These are phyloP conservation scores for Erythrophleum fordii DNA, from an alignment of 306 rosid species.

Conservation along the genomic window DNA sequence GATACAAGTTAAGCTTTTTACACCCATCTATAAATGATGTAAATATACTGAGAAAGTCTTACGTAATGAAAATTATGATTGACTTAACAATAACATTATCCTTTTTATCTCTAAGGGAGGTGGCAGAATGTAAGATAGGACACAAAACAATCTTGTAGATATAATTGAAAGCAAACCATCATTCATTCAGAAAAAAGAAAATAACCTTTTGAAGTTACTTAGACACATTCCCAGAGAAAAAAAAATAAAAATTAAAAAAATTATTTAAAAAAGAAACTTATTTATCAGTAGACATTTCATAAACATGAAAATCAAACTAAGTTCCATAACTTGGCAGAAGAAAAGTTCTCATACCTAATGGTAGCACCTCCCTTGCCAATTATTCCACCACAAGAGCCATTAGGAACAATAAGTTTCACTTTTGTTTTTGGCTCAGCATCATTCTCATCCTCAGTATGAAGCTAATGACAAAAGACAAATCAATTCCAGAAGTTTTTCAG, in stretches of 20 bases:
- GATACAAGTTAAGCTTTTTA: constrained; percentile 35
- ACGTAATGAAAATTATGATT: constrained; percentile 28
- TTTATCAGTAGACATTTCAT: background rate
- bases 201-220: constrained; percentile 7
- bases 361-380: constrained; percentile 99
- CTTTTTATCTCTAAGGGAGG: background rate
- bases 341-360: constrained; percentile 66
- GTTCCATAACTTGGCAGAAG: constrained; percentile 24
- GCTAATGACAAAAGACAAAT: constrained; percentile 48
- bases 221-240: background rate
- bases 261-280: too few species aligned
- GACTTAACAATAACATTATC: constrained; percentile 22
- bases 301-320: constrained; percentile 33
- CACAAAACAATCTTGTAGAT: constrained; percentile 21
- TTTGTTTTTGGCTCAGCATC: constrained; percentile 82
- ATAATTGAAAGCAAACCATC: background rate
- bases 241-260: background rate
- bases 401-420: constrained; percentile 91
- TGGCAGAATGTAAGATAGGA: background rate
- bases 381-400: constrained; percentile 97
- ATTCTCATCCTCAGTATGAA: constrained; percentile 78
- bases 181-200: background rate
- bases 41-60: constrained; percentile 29
- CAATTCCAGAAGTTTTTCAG: constrained; percentile 32
- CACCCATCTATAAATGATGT: constrained; percentile 7